These are phyloP conservation scores for Heliocybe sulcata DNA, from an alignment of 1,284 basidiomycete genomes.

Conservation along the genomic window DNA sequence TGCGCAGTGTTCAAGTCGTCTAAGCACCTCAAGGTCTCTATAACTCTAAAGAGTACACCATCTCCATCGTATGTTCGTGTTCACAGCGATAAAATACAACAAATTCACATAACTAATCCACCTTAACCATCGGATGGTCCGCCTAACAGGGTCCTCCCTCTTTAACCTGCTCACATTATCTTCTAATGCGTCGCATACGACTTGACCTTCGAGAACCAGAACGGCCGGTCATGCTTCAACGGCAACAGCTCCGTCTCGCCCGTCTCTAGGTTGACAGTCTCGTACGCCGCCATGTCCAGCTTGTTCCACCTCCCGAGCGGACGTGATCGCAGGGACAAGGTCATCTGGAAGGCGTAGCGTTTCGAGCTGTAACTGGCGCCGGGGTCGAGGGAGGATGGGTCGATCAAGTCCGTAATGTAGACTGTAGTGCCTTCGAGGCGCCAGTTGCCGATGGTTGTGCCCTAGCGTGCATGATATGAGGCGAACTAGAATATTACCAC, in stretches of 20 bases:
- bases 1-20: too few species aligned
- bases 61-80: too few species aligned
- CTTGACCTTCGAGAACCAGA: constrained; percentile 87
- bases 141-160: too few species aligned
- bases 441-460: constrained; percentile 67
- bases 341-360: constrained; percentile 85
- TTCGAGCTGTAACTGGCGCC: constrained; percentile 14
- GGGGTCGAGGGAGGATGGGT: constrained; percentile 21
- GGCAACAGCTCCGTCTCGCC: constrained; percentile 70
- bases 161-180: background rate
- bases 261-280: constrained; percentile 65
- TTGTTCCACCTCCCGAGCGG: constrained; percentile 86
- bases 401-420: constrained; percentile 55
- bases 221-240: constrained; percentile 81
- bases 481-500: background rate
- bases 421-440: constrained; percentile 50
- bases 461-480: constrained; percentile 31
- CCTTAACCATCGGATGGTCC: too few species aligned
- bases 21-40: too few species aligned
- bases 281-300: constrained; percentile 71
- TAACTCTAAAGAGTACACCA: too few species aligned
- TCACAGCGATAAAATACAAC: too few species aligned
- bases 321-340: constrained; percentile 69
- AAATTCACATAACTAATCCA: too few species aligned
- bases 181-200: constrained; percentile 31